Percentiles rank a stretch among this genome's conserved stretches.
Evolutionary conservation across 1,139 yeast genomes (phyloP).

Genomic region (Yarrowia galli): DNA sequence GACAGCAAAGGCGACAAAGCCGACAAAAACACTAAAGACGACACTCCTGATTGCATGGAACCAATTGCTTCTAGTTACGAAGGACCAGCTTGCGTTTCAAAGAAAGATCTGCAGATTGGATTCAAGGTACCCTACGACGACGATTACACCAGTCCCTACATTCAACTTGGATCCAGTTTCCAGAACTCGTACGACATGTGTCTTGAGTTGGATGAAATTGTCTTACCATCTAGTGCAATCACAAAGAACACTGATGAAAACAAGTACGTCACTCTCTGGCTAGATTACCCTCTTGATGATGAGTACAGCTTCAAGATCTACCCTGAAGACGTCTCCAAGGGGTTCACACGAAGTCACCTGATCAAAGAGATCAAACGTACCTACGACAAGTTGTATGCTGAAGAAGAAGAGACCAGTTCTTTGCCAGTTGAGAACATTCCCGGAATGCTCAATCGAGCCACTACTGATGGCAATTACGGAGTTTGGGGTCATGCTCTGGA

Average conservation of each 20-base stretch:
- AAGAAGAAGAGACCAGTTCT: conserved; percentile 36
- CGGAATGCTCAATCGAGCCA: conserved; percentile 39
- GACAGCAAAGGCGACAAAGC: too few relatives aligned
- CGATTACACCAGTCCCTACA: conserved; percentile 16
- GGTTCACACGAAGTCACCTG: conserved; percentile 33
- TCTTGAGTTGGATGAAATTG: conserved; percentile 21
- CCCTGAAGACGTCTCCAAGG: conserved; percentile 22
- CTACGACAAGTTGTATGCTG: conserved; percentile 35
- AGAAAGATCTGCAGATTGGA: conserved; percentile 14
- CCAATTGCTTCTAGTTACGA: too few relatives aligned
- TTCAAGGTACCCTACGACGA: conserved; percentile 22
- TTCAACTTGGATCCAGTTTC: background rate
- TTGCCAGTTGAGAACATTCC: conserved; percentile 29
- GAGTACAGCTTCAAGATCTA: conserved; percentile 30
- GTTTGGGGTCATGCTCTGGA: conserved; percentile 40
- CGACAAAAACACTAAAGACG: too few relatives aligned
- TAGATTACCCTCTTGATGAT: conserved; percentile 39
- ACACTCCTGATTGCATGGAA: too few relatives aligned
- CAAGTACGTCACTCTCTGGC: conserved; percentile 22
- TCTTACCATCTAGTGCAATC: background rate
- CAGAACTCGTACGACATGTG: conserved; percentile 6
- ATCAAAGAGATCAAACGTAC: conserved; percentile 22
- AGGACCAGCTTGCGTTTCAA: too few relatives aligned
- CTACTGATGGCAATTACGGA: conserved; percentile 40
- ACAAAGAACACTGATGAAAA: conserved; percentile 1